Evolutionary conservation across 441 rosid genomes (phyloP).

Genomic region (Gossypium gossypioides): DNA sequence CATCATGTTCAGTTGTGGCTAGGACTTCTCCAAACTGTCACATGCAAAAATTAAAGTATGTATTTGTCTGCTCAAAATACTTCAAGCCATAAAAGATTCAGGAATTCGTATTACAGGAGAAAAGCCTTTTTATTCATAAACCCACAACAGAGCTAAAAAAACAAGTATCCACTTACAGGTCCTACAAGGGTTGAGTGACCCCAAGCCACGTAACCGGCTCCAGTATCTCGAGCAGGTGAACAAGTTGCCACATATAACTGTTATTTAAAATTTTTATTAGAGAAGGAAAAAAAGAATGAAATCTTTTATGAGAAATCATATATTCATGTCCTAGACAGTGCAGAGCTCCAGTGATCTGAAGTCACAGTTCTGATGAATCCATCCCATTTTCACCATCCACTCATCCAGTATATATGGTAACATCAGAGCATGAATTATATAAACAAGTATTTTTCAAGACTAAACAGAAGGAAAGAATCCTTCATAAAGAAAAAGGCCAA

Average conservation of each 20-base stretch:
- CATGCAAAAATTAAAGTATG: conserved; percentile 9
- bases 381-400: not conserved
- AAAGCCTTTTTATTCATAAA: not conserved
- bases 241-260: conserved; percentile 91
- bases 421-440: not conserved
- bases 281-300: not conserved
- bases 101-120: not conserved
- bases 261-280: conserved; percentile 13
- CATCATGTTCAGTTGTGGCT: conserved; percentile 74
- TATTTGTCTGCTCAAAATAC: not conserved
- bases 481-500: no score
- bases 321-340: not conserved
- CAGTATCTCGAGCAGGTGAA: conserved; percentile 78
- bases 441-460: not conserved
- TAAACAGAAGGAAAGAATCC: not conserved
- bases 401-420: not conserved
- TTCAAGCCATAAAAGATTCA: not conserved
- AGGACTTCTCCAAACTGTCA: conserved; percentile 83
- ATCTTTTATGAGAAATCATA: not conserved
- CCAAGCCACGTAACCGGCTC: conserved; percentile 82
- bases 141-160: not conserved
- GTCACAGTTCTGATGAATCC: not conserved
- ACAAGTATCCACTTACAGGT: conserved; percentile 51
- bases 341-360: not conserved
- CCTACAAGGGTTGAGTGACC: conserved; percentile 96